Conservation (phyloP, 2,329 filamentous ascomycete species). For the Pestalotiopsis sp. region DNA sequence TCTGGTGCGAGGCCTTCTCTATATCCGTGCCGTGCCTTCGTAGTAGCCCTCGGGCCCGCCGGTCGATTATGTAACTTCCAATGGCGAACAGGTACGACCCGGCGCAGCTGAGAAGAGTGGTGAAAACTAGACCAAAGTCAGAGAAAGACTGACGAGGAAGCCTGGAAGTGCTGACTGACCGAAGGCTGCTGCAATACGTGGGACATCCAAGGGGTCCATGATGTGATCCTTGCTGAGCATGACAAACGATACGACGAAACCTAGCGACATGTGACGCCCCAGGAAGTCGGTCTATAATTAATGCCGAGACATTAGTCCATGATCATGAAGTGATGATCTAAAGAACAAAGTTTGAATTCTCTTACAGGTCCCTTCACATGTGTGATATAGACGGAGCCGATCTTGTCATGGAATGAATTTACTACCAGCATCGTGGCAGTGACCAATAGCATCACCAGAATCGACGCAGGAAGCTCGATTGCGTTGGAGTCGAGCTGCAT, state of each 20-base stretch:
- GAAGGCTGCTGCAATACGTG: conserved; percentile 28
- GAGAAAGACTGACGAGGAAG: not conserved
- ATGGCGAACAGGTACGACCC: conserved; percentile 24
- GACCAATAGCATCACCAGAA: conserved; percentile 31
- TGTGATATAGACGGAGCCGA: conserved; percentile 24
- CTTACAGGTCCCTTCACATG: conserved; percentile 29
- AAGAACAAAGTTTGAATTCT: not conserved
- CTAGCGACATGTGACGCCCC: conserved; percentile 35
- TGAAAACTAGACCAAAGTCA: conserved; percentile 22
- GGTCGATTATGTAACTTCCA: conserved; percentile 27
- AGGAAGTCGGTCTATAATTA: conserved; percentile 28
- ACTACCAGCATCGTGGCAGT: conserved; percentile 24
- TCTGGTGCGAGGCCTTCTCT: conserved; percentile 22
- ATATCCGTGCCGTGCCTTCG: conserved; percentile 19
- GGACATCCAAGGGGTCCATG: conserved; percentile 23
- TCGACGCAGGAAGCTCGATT: conserved; percentile 33
- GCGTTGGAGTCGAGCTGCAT: conserved; percentile 24
- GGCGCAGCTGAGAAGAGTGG: conserved; percentile 28
- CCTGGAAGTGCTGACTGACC: conserved; percentile 20
- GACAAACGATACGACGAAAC: conserved; percentile 33
- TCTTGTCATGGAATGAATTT: conserved; percentile 22
- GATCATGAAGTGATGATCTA: not conserved
- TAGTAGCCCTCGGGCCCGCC: conserved; percentile 21
- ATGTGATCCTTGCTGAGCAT: conserved; percentile 34
- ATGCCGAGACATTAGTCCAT: not conserved